Conservation (phyloP, 352 stramenopile genomes). For the Phytophthora crassamura region DNA sequence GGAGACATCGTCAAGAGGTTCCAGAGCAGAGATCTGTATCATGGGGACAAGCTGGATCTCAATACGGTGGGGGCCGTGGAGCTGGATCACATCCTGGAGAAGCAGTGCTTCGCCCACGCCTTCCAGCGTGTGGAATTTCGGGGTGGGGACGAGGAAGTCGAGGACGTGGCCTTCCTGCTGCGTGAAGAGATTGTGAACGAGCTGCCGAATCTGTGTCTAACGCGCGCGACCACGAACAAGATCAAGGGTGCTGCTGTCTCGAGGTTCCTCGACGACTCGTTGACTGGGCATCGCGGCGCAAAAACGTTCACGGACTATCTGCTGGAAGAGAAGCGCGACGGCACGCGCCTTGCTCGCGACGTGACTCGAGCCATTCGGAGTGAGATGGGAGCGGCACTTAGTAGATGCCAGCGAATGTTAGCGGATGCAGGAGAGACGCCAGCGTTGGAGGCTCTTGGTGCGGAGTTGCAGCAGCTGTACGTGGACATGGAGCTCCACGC, state of each 20-base stretch:
- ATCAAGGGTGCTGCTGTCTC: conserved; percentile 49
- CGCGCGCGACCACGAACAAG: conserved; percentile 48
- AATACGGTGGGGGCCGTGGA: conserved; percentile 34
- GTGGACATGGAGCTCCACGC: conserved; percentile 45
- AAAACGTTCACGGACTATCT: conserved; percentile 43
- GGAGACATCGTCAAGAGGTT: conserved; percentile 33
- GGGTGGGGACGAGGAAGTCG: conserved; percentile 21
- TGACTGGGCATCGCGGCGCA: conserved; percentile 39
- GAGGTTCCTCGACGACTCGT: conserved; percentile 49
- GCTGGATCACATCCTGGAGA: conserved; percentile 57
- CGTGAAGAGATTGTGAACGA: conserved; percentile 42
- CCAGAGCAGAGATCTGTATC: conserved; percentile 44
- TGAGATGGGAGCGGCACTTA: conserved; percentile 44
- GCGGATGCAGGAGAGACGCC: conserved; percentile 31
- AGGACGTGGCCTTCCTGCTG: conserved; percentile 32
- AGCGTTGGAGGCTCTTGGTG: conserved; percentile 29
- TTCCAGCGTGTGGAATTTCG: conserved; percentile 37
- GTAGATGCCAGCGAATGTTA: conserved; percentile 36
- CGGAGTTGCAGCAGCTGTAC: conserved; percentile 43
- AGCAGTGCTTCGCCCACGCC: conserved; percentile 52
- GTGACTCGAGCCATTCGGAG: conserved; percentile 37
- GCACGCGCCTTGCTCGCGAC: conserved; percentile 25
- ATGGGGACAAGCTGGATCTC: conserved; percentile 41
- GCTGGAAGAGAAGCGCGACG: conserved; percentile 35
- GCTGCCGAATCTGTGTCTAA: conserved; percentile 51